Base-by-base conservation (phyloP, 257 asterid species). In the Parsonsia alboflavescens region DNA sequence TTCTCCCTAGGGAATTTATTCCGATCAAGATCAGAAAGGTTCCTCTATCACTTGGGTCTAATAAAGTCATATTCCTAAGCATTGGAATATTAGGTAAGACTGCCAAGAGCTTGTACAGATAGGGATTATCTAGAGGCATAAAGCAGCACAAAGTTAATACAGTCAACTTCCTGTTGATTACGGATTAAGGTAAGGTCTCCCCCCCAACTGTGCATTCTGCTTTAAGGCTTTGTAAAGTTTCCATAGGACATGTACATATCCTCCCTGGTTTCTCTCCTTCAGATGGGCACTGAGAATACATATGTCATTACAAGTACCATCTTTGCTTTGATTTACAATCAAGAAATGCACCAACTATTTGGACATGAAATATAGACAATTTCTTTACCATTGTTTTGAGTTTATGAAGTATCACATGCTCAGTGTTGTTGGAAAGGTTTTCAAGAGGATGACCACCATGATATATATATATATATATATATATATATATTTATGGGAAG, bases 21-120 rank as follows among this genome's bases (percentile, higher is more conserved):
- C 52, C 74, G 86, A 59, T 77, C 88, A 49, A 84, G 88, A 45
- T 84, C 88, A 30, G 86, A 84, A 71, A 80, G 80, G 78, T 64
- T 84, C 33, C 86, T 84, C 46, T 80, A 70, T 81, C 80, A 73
- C 76, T 78, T 84, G 80, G 86, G 88, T 45, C 76, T 84, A 33
- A 80, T 80, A 22, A 82, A 70, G 73, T 82, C 85, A 41, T 84
- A 63, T 44, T 81, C 87, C 21, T 84, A 59, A 75, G 72, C 26
- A 17, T 56, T 45, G 16, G 22, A 11, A 3, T 33, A 33, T 15
- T 77, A 44, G 39, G 30, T 24, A 9, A 19, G 57, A n/a, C 12
- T 26, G 39, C 73, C 24, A 77, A 65, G 63, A 73, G 56, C 70
- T 50, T 49, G 83, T 68, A 64, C 48, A 68, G 62, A 53, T 72